Evolutionary conservation across 2,329 filamentous ascomycete species (phyloP).

Genomic region (Didymella segeticola): DNA sequence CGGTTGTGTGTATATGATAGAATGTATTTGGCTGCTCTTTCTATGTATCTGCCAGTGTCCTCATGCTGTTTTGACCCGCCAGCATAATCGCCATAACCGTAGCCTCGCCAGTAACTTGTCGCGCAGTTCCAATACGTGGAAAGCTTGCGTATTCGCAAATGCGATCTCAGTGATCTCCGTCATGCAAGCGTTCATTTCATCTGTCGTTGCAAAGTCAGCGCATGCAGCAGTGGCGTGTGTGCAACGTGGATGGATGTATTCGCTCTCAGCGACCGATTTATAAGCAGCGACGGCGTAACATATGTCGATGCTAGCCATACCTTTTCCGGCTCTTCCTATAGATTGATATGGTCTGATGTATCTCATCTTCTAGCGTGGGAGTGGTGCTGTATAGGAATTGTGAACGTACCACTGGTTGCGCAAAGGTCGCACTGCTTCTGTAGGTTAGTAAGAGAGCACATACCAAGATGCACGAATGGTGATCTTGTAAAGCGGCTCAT

Average conservation of each 20-base stretch:
- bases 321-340: slow-evolving; percentile 63
- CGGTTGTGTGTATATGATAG: background rate
- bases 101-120: background rate
- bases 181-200: too few species aligned
- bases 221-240: background rate
- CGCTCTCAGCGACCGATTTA: slow-evolving; percentile 54
- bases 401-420: slow-evolving; percentile 6
- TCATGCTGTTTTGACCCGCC: background rate
- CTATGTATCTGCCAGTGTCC: background rate
- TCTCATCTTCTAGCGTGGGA: slow-evolving; percentile 42
- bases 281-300: slow-evolving; percentile 59
- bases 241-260: slow-evolving; percentile 4
- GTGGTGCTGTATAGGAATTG: background rate
- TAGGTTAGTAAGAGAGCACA: background rate
- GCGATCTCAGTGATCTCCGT: too few species aligned
- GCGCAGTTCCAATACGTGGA: background rate
- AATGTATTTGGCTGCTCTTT: background rate
- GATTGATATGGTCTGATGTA: slow-evolving; percentile 46
- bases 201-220: slow-evolving; percentile 19
- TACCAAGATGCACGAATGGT: background rate
- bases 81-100: background rate
- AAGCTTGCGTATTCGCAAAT: background rate
- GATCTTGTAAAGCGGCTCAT: too few species aligned
- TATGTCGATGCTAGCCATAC: slow-evolving; percentile 59
- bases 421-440: background rate